These are phyloP conservation scores for Boletus semigastroideus DNA, from an alignment of 1,284 basidiomycete genomes.

Conservation along the genomic window DNA sequence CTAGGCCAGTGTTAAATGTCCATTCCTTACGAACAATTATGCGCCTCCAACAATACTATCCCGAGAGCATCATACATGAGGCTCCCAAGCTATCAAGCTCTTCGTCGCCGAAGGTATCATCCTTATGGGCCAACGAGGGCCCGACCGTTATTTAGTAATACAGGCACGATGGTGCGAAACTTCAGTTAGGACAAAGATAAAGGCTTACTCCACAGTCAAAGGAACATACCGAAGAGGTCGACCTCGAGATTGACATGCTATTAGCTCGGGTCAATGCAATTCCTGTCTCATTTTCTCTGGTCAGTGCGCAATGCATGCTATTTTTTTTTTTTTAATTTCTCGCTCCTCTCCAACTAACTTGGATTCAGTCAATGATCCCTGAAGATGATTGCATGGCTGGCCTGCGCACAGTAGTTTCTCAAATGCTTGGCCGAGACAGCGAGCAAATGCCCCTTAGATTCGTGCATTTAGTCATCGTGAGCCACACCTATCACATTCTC, in stretches of 20 bases:
- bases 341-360: constrained; percentile 3
- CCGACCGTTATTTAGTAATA: neutral
- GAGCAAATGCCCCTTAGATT: constrained; percentile 9
- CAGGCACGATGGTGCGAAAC: constrained; percentile 10
- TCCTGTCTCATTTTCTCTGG: constrained; percentile 13
- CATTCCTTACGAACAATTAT: constrained; percentile 21
- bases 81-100: constrained; percentile 22
- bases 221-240: constrained; percentile 10
- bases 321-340: too few relatives aligned
- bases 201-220: constrained; percentile 10
- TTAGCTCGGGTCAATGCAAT: neutral
- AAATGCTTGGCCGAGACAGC: constrained; percentile 20
- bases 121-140: constrained; percentile 14
- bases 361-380: constrained; percentile 6
- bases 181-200: neutral
- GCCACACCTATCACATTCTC: neutral
- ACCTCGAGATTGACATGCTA: constrained; percentile 6
- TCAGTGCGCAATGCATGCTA: constrained; percentile 5
- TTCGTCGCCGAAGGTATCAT: constrained; percentile 20
- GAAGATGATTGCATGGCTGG: constrained; percentile 22
- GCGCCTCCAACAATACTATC: constrained; percentile 6
- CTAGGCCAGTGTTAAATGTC: constrained; percentile 10
- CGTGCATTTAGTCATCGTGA: constrained; percentile 21
- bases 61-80: constrained; percentile 16
- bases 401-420: constrained; percentile 19